Evolutionary conservation across 176 grass and related monocot genomes (phyloP), one percentile per base, ranked within the genome.

Genomic region (Carex cristatella): DNA sequence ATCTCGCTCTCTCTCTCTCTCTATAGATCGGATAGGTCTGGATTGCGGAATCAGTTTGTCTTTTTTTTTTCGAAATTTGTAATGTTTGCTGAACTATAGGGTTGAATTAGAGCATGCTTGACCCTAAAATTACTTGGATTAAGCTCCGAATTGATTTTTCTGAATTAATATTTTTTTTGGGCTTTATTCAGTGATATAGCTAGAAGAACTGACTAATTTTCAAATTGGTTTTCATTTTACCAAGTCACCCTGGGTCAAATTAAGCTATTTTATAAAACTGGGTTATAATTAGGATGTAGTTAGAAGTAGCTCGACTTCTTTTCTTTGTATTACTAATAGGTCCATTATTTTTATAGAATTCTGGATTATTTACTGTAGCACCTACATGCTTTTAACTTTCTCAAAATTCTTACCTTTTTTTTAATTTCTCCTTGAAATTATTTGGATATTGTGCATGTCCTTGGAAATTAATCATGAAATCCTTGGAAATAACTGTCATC

Each of bases 241-340:
- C 9, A 18, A 40, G 5, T 69, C 2, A 40, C 1, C 14, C 5
- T 3, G 13, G 35, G 33, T 2, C 33, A 78, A 56, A 78, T 35
- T 79, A 57, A 14, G n/a, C 49, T 56, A 33, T 57, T 30, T 57
- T 79, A 59, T 72, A 18, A 32, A 78, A 57, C 48, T 78, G 51
- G 51, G 7, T 78, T 35, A 16, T 54, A 77, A 77, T 78, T 78
- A 18, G 74, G 74, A 57, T 78, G 51, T 33, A 57, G 51, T 79
- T 55, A 53, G 49, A 79, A 57, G 12, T 32, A 12, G 13, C 12
- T 77, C 27, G 38, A 46, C 18, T 54, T 35, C 33, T 35, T 35
- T 35, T 35, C 33, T 35, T 35, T 35, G 33, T 35, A 35, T 35
- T 35, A 35, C 33, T 35, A 23, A 23, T 49, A 55, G 74, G 49